phyloP scores from a whole-genome alignment of 192 early-diverging fungal species.

The Umbelopsis vinacea region DNA sequence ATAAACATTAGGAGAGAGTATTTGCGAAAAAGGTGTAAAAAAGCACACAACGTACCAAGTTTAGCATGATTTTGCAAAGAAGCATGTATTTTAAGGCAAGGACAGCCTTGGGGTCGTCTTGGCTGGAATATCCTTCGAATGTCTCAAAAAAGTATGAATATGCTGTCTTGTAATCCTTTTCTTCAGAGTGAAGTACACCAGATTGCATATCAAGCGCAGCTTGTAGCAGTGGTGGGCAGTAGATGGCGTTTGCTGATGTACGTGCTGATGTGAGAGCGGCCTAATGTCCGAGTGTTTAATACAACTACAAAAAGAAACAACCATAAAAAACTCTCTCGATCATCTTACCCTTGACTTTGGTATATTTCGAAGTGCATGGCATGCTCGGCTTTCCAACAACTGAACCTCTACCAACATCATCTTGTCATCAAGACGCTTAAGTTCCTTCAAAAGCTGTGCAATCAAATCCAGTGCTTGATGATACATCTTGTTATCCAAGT shows the following conservation, averaged over 20 bases:
- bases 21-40: neutral
- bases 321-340: neutral
- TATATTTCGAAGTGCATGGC: constrained; percentile 89
- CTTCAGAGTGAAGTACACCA: constrained; percentile 96
- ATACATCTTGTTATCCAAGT: constrained; percentile 94
- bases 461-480: constrained; percentile 88
- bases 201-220: constrained; percentile 97
- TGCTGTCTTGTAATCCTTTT: constrained; percentile 99
- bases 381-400: constrained; percentile 92
- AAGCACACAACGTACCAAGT: constrained; percentile 64
- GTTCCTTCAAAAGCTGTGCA: constrained; percentile 84
- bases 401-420: constrained; percentile 98
- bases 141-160: constrained; percentile 99
- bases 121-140: constrained; percentile 89
- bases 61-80: constrained; percentile 99
- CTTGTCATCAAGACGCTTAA: constrained; percentile 99
- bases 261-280: constrained; percentile 96
- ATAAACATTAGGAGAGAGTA: constrained; percentile 8
- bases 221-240: constrained; percentile 96
- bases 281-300: constrained; percentile 35
- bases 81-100: constrained; percentile 97
- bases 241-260: constrained; percentile 96
- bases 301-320: too few species aligned
- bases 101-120: constrained; percentile 87
- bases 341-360: constrained; percentile 82